Evolutionary conservation across 176 grass and related monocot genomes (phyloP), one percentile per base, ranked within the genome.

Genomic region (Rhynchospora pubera): DNA sequence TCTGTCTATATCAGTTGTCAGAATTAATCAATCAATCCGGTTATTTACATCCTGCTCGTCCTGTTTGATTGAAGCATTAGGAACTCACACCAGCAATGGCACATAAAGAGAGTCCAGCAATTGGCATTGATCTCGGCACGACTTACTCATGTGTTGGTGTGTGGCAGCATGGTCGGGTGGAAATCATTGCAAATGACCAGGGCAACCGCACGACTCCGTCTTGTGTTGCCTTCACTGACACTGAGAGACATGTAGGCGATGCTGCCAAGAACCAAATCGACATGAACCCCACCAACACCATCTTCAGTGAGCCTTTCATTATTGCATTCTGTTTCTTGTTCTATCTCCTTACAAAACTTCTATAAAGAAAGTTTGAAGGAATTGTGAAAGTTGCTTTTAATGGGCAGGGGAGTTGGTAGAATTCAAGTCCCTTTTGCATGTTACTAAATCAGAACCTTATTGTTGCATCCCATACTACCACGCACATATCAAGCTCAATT

Each of bases 181-280:
- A 72, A 28, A 72, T 72, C 67, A 44, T 72, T 43, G 67, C 67
- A 18, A 72, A 72, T 43, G 67, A 72, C 67, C 67, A 72, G 67
- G 76, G 76, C 0, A 39, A 72, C 22, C 34, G 30, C 28, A 72
- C 30, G 7, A 72, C 67, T 30, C 67, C 67, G 4, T 59, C 76
- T 1, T 59, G 51, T 57, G 76, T 79, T 5, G 76, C 76, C 9
- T 79, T 79, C 50, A 79, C 76, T 3, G 18, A 45, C 21, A 52
- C 13, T 59, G 76, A 79, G 76, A 21, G 76, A 45, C 50, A 28
- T 59, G 50, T 79, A 15, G 55, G 76, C 2, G 76, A 79, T 16
- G 0, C 48, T 0, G 76, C 76, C n/a, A 79, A 79, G 45, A 79
- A 79, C 48, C 76, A 79, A 19, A 34, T 79, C 6, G 46, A 55